Base-by-base conservation (phyloP, 495 filamentous ascomycete genomes). In the Physcia stellaris region DNA sequence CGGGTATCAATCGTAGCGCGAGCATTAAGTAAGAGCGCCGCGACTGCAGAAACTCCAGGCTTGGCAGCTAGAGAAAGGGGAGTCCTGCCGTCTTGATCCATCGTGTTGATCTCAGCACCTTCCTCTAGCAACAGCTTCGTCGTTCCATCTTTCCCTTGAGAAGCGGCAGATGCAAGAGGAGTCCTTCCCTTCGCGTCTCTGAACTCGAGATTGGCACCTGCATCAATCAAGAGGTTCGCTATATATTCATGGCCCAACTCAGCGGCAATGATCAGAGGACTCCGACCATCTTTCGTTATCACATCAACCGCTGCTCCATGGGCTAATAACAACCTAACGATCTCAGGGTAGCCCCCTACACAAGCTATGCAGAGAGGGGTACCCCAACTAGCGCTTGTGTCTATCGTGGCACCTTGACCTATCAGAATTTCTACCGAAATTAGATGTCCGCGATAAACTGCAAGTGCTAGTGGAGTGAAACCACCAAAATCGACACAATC, bases 401-500 rank as follows among this genome's bases (percentile, higher is more conserved):
- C n/a, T n/a, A n/a, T n/a, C n/a, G n/a, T n/a, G n/a, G n/a, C n/a
- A n/a, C n/a, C n/a, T n/a, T n/a, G n/a, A n/a, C n/a, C n/a, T n/a
- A n/a, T n/a, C n/a, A n/a, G n/a, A n/a, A n/a, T n/a, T n/a, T n/a
- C n/a, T n/a, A n/a, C n/a, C n/a, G n/a, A n/a, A n/a, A n/a, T n/a
- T n/a, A n/a, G n/a, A n/a, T n/a, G n/a, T n/a, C n/a, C n/a, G n/a
- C n/a, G n/a, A n/a, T n/a, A n/a, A n/a, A n/a, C n/a, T n/a, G n/a
- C n/a, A 13, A 7, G 13, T 7, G 26, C 26, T 13, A 28, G 13
- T 28, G 26, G 9, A 7, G 26, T 28, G 9, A 7, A 7, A 28
- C 43, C 33, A 17, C 43, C 45, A 18, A 41, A 42, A 18, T 28
- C 26, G 13, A 28, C 13, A 13, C 35, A 41, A 17, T 57, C 51